These are phyloP conservation scores for Cryphonectria naterciae DNA, from an alignment of 2,329 filamentous ascomycete species.

Conservation along the genomic window DNA sequence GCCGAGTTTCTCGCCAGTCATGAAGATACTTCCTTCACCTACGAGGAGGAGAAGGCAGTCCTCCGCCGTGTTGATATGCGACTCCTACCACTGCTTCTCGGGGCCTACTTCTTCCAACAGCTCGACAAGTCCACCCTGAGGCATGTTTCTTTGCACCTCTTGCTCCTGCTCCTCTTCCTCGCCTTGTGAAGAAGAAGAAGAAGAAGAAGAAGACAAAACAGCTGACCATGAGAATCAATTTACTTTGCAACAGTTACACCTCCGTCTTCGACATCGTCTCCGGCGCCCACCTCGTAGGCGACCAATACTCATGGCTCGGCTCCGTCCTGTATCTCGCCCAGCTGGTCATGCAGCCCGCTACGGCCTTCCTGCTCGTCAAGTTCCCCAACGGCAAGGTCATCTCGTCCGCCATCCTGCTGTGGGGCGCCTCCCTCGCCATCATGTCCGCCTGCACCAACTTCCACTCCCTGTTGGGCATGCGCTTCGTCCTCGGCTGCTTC, in stretches of 20 bases:
- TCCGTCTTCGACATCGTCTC: slow-evolving; percentile 54
- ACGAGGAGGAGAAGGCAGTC: slow-evolving; percentile 53
- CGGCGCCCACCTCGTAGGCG: slow-evolving; percentile 51
- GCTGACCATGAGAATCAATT: background rate
- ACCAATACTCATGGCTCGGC: slow-evolving; percentile 62
- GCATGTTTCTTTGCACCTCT: slow-evolving; percentile 15
- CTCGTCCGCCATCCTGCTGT: slow-evolving; percentile 54
- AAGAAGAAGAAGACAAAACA: slow-evolving; percentile 27
- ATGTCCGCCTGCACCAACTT: slow-evolving; percentile 57
- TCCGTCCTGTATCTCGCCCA: slow-evolving; percentile 65
- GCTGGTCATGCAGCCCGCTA: slow-evolving; percentile 59
- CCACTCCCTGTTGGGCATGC: slow-evolving; percentile 47
- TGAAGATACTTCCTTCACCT: slow-evolving; percentile 46
- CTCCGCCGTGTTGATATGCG: slow-evolving; percentile 53
- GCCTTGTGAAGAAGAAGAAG: too few species aligned
- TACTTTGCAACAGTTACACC: slow-evolving; percentile 41
- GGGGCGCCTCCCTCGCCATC: slow-evolving; percentile 55
- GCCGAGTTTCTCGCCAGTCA: slow-evolving; percentile 49
- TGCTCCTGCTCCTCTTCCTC: slow-evolving; percentile 5
- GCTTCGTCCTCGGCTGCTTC: slow-evolving; percentile 51
- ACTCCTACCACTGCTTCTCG: slow-evolving; percentile 54
- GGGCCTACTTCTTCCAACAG: slow-evolving; percentile 63
- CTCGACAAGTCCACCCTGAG: slow-evolving; percentile 53
- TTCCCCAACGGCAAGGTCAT: slow-evolving; percentile 59
- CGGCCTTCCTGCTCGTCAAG: slow-evolving; percentile 57